These are phyloP conservation scores for Leccinum holopus DNA, from an alignment of 1,284 basidiomycete genomes.

Conservation along the genomic window DNA sequence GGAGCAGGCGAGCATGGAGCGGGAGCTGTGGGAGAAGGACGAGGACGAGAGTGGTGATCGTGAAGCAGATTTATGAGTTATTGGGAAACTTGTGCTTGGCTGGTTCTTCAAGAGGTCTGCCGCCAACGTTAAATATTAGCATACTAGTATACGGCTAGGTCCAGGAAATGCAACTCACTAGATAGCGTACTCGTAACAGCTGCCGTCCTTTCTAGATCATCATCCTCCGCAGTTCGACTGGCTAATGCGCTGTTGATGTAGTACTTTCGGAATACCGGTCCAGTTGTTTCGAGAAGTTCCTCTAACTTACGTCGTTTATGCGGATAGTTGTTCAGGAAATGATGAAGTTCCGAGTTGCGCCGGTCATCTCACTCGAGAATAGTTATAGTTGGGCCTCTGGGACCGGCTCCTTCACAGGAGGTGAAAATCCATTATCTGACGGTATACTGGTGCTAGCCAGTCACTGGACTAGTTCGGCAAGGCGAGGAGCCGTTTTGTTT, in stretches of 20 bases:
- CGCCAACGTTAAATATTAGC: conserved; percentile 18
- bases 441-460: too few species aligned
- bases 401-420: conserved; percentile 69
- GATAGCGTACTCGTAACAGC: conserved; percentile 76
- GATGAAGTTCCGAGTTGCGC: conserved; percentile 90
- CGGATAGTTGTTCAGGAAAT: conserved; percentile 91
- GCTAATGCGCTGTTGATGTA: conserved; percentile 80
- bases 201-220: conserved; percentile 71
- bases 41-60: too few species aligned
- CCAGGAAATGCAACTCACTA: conserved; percentile 47
- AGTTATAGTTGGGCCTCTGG: conserved; percentile 75
- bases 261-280: conserved; percentile 81
- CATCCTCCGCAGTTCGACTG: conserved; percentile 81
- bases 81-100: conserved; percentile 31
- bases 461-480: conserved; percentile 63
- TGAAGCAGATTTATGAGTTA: too few species aligned
- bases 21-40: too few species aligned
- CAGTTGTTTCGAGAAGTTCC: conserved; percentile 79
- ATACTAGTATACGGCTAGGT: conserved; percentile 8
- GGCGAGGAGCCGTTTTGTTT: conserved; percentile 57
- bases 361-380: conserved; percentile 89
- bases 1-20: too few species aligned
- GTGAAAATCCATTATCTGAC: conserved; percentile 52
- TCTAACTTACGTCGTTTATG: conserved; percentile 86
- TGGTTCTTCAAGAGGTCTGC: conserved; percentile 60